These are phyloP conservation scores for Diaporthe nobilis DNA, from an alignment of 2,329 filamentous ascomycete species.

Conservation along the genomic window DNA sequence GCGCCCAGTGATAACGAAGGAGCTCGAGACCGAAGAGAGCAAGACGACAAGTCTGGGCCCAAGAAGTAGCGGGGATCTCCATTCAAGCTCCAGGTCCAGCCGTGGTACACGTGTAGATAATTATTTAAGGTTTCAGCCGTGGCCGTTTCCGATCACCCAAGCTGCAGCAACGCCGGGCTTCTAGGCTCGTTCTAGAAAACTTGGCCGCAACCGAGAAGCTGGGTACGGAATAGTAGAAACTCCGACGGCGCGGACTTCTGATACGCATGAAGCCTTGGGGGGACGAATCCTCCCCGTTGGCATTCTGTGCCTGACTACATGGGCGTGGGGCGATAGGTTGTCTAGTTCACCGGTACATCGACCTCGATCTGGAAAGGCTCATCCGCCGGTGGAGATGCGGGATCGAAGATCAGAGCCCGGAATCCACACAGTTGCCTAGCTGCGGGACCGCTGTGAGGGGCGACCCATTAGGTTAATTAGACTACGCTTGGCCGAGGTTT, in stretches of 20 bases:
- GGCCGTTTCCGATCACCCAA: neutral
- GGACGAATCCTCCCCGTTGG: neutral
- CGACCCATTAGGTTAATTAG: slow-evolving; percentile 16
- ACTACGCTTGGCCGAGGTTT: neutral
- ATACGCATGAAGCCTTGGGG: slow-evolving; percentile 20
- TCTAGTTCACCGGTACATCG: neutral
- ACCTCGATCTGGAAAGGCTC: neutral
- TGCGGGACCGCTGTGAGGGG: neutral
- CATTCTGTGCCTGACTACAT: neutral
- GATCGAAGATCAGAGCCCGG: slow-evolving; percentile 2
- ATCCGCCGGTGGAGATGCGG: slow-evolving; percentile 9
- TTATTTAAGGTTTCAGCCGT: slow-evolving; percentile 6
- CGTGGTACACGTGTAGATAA: neutral
- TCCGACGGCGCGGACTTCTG: neutral
- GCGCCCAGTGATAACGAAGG: neutral
- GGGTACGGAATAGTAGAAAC: neutral
- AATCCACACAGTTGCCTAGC: neutral
- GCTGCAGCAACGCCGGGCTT: slow-evolving; percentile 5
- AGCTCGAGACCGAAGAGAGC: too few relatives aligned
- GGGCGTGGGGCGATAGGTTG: neutral
- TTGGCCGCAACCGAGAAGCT: neutral
- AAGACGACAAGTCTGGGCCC: neutral
- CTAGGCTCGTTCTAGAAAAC: slow-evolving; percentile 27
- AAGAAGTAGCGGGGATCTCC: neutral
- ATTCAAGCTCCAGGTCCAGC: neutral